Percentiles rank a stretch among this genome's conserved stretches.
phyloP scores from a whole-genome alignment of 768 basidiomycete genomes.

The Auricularia cornea region DNA sequence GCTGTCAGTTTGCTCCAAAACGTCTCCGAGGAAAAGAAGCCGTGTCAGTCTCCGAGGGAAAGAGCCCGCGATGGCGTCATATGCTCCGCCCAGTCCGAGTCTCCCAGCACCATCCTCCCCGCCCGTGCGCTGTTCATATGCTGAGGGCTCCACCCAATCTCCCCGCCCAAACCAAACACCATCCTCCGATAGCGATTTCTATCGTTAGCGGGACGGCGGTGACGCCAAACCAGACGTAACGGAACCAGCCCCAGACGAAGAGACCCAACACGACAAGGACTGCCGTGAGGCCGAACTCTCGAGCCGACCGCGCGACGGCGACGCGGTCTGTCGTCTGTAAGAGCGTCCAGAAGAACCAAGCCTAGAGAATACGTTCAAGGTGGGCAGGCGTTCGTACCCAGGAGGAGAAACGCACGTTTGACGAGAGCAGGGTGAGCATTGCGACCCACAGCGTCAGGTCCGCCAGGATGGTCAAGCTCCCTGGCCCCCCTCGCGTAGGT shows the following conservation, averaged over 20 bases:
- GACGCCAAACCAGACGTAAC: not conserved
- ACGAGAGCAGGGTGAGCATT: not conserved
- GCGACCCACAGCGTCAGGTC: not conserved
- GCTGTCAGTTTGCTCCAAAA: no score
- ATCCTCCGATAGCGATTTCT: not conserved
- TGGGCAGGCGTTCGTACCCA: not conserved
- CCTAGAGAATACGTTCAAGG: not conserved
- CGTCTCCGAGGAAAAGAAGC: no score
- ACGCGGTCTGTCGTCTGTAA: not conserved
- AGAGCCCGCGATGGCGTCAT: no score
- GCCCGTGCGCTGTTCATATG: not conserved
- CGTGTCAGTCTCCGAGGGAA: no score
- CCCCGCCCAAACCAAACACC: not conserved
- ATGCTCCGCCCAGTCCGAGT: no score
- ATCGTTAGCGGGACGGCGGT: not conserved
- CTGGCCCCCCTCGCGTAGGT: not conserved
- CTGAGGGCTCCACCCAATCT: not conserved
- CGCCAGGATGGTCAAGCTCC: not conserved
- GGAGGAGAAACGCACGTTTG: not conserved
- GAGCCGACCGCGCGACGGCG: not conserved
- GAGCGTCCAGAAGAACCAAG: not conserved
- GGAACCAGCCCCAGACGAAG: not conserved
- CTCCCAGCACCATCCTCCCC: no score
- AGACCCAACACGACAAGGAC: not conserved
- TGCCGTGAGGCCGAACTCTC: not conserved